Base-by-base conservation (phyloP, 805 yeast species). In the Kurtzmaniella cleridarum region DNA sequence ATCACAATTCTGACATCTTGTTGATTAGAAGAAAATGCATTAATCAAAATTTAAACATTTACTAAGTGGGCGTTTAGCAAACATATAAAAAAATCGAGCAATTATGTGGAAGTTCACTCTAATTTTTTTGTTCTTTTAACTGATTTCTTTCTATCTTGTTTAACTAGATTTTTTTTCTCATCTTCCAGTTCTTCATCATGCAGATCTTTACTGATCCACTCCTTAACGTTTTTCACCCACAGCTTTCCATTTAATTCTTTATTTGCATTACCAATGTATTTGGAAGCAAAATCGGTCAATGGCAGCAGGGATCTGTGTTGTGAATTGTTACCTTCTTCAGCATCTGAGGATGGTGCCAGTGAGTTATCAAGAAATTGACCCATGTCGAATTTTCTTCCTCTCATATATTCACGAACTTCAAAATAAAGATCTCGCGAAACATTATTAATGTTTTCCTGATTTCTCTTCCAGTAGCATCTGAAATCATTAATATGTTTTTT, bases 401-500 rank as follows among this genome's bases (percentile, higher is more conserved):
- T 62, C 51, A 86, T 57, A 46, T 80, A 79, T 56, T 86, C 91
- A 46, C 93, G 70, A 20, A 90, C 83, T 58, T 90, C 95, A 45
- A 84, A 80, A 59, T 89, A 89, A 37, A 89, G 64, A 59, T 89
- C 96, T 53, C 77, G 78, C 2, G 95, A 84, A 4, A 84, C 84
- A 47, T 76, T 79, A 59, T 83, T 82, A 48, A 80, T 60, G 53
- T 74, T 78, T 42, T 69, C 73, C 51, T 79, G 85, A 51, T 87
- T 82, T 56, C 78, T 81, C 57, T 79, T 79, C 83, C 93, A 85
- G 51, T 87, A 86, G 17, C 84, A 76, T 49, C 96, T 73, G 66
- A 93, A 91, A 46, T 88, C 96, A 45, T 69, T 78, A 44, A 93
- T 83, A 56, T 90, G 96, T 51, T 89, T 87, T 60, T 86, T 89